Percentiles rank a stretch among this genome's conserved stretches.
phyloP scores from a whole-genome alignment of 2,329 filamentous ascomycete genomes.

The Tolypocladium cylindrosporum region DNA sequence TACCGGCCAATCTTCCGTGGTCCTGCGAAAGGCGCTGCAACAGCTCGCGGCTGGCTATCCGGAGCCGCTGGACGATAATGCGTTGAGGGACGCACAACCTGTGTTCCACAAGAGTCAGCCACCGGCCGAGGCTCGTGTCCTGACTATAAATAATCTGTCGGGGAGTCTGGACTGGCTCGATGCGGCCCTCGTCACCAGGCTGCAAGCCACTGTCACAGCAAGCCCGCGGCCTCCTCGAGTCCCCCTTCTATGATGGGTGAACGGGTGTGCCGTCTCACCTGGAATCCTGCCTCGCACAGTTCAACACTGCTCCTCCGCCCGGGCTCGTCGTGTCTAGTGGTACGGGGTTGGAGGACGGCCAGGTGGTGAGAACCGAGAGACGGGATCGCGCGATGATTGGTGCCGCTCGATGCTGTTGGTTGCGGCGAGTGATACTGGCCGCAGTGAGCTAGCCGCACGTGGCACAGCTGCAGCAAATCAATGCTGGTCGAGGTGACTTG shows the following conservation, averaged over 20 bases:
- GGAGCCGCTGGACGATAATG: not conserved
- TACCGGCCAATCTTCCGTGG: not conserved
- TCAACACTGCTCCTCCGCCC: not conserved
- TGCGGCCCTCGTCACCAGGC: not conserved
- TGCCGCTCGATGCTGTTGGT: not conserved
- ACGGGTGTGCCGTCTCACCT: not conserved
- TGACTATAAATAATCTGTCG: not conserved
- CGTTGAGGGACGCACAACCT: not conserved
- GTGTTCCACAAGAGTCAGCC: not conserved
- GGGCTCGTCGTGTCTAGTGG: not conserved
- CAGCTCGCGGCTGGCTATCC: not conserved
- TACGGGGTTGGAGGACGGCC: not conserved
- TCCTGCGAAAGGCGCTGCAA: not conserved
- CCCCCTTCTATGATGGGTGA: not conserved
- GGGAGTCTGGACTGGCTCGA: not conserved
- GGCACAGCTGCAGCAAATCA: slow-evolving; percentile 1
- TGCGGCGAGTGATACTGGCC: not conserved
- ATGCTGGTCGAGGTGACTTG: not conserved
- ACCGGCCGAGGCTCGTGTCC: not conserved
- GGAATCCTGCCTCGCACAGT: not conserved
- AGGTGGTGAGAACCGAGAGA: not conserved
- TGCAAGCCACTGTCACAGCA: slow-evolving; percentile 1
- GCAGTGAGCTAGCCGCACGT: not conserved
- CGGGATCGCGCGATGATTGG: slow-evolving; percentile 1
- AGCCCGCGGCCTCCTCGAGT: not conserved